A percentile compares a stretch with the other conserved stretches of the same genome.
Evolutionary conservation across 2,329 filamentous ascomycete species (phyloP).

Genomic region (Cercospora zeae-maydis): DNA sequence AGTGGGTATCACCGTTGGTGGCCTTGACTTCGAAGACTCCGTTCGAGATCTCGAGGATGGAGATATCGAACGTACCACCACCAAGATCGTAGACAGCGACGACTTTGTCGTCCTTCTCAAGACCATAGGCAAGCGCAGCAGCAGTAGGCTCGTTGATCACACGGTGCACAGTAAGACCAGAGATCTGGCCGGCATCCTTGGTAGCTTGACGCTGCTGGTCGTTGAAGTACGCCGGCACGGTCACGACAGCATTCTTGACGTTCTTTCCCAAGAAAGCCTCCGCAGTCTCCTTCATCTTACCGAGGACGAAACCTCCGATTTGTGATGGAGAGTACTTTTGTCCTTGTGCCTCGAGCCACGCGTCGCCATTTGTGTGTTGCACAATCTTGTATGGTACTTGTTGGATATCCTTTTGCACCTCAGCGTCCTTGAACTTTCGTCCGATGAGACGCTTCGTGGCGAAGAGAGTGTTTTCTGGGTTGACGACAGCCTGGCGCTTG

Average conservation of each 20-base stretch:
- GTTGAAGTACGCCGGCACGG: slow-evolving; percentile 97
- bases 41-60: slow-evolving; percentile 92
- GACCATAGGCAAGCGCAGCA: slow-evolving; percentile 89
- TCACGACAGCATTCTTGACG: slow-evolving; percentile 94
- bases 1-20: slow-evolving; percentile 96
- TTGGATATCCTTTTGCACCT: slow-evolving; percentile 95
- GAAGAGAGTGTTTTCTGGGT: slow-evolving; percentile 97
- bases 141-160: slow-evolving; percentile 98
- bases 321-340: slow-evolving; percentile 98
- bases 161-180: slow-evolving; percentile 93
- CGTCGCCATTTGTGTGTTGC: slow-evolving; percentile 93
- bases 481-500: slow-evolving; percentile 97
- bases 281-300: slow-evolving; percentile 99
- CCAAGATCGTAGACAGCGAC: slow-evolving; percentile 97
- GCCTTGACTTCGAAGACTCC: slow-evolving; percentile 99
- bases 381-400: slow-evolving; percentile 99
- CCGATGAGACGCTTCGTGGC: slow-evolving; percentile 98
- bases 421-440: slow-evolving; percentile 88
- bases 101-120: slow-evolving; percentile 90
- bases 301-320: slow-evolving; percentile 91
- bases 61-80: slow-evolving; percentile 99
- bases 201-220: slow-evolving; percentile 96
- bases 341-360: slow-evolving; percentile 89
- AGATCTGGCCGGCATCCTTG: slow-evolving; percentile 96
- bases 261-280: slow-evolving; percentile 87